phyloP scores from a whole-genome alignment of 2,329 filamentous ascomycete species.

The Eurotiales sp. region DNA sequence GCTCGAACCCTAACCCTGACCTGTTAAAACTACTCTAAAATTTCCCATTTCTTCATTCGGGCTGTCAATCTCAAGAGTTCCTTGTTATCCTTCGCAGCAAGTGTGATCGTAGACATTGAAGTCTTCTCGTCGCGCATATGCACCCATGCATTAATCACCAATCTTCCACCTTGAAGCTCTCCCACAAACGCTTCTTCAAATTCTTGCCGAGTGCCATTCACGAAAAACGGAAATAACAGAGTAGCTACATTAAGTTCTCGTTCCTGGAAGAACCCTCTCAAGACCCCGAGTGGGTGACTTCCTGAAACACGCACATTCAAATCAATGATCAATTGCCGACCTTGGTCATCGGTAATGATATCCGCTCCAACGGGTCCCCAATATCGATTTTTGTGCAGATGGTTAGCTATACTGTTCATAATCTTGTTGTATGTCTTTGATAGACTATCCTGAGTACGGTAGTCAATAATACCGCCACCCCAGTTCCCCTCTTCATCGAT shows the following conservation, averaged over 20 bases:
- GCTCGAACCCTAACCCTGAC: too few species aligned
- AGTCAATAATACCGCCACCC: background rate
- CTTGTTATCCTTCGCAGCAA: background rate
- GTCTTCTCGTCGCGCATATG: background rate
- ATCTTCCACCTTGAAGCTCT: background rate
- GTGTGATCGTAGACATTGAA: background rate
- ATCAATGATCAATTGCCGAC: background rate
- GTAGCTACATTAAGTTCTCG: background rate
- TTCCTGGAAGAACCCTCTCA: background rate
- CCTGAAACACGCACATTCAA: background rate
- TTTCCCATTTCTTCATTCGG: too few species aligned
- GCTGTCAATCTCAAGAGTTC: too few species aligned
- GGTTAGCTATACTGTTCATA: background rate
- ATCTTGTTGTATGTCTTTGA: background rate
- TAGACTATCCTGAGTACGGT: background rate
- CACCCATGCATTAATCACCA: background rate
- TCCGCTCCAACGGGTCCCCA: background rate
- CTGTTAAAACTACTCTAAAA: too few species aligned
- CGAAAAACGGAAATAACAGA: background rate
- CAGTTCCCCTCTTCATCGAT: background rate
- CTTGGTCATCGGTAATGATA: background rate
- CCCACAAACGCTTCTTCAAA: background rate
- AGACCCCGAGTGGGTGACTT: background rate
- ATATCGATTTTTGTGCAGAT: background rate
- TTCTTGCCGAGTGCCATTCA: background rate